Base-by-base conservation (phyloP, 805 yeast genomes). In the Cyberlindnera meyerae region DNA sequence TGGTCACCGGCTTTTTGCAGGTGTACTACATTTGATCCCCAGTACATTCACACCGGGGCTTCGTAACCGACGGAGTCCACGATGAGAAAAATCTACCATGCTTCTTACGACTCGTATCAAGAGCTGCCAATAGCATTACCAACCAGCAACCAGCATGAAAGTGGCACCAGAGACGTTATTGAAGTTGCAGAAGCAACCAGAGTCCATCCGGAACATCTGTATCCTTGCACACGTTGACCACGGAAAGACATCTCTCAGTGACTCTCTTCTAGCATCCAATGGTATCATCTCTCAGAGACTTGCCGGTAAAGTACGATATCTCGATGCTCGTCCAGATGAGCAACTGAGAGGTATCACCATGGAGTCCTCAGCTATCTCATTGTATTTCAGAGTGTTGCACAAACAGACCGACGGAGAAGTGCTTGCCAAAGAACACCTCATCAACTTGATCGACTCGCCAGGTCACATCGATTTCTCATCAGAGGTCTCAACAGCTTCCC, bases 401-500 rank as follows among this genome's bases (percentile, higher is more conserved):
- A 64, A 63, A 37, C 61, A 59, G 18, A 64, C 60, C 30, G 60
- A 58, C 27, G 70, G 63, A 6, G 54, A 50, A 3, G 63, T 66
- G 9, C 40, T 63, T n/a, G 73, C 81, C 27, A 76, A 75, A 28
- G 96, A 93, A 54, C 84, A 85, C 60, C 64, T 93, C 37, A 82
- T 93, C 54, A 93, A 93, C 55, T 71, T 93, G 51, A 90, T 93
- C 40, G 99, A 93, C 61, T 90, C 97, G 0, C 99, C 99, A 0
- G 99, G 99, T n/a, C 99, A 93, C 53, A 87, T 93, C 42, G 99
- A 93, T 62, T 93, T 93, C 58, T 82, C 95, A 1, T 82, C 94
- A 11, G 99, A 93, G 56, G 99, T 93, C 0, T 85, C 96, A 18
- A 85, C 96, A 0, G 95, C 97, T 1, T 88, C 97, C 2, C 71